These are phyloP conservation scores for Epichloe typhina DNA, from an alignment of 2,329 filamentous ascomycete species.

Conservation along the genomic window DNA sequence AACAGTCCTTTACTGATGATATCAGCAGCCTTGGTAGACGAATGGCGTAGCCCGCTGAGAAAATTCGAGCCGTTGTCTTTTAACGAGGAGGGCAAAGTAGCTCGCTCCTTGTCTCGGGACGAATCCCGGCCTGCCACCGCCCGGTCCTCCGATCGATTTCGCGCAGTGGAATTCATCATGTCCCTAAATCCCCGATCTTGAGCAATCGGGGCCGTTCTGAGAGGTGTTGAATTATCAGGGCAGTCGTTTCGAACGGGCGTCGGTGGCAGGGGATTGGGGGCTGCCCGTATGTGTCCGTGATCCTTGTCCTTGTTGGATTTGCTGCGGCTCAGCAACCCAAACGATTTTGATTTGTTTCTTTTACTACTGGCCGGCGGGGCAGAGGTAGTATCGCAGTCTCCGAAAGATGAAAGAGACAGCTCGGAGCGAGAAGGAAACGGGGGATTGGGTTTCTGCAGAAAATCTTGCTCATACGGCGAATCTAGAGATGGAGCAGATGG, in stretches of 20 bases:
- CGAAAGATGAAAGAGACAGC: slow-evolving; percentile 35
- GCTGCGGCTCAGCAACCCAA: slow-evolving; percentile 37
- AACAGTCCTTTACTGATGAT: slow-evolving; percentile 75
- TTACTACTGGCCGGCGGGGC: slow-evolving; percentile 23
- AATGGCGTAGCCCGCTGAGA: slow-evolving; percentile 60
- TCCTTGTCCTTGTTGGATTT: slow-evolving; percentile 40
- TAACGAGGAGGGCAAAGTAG: slow-evolving; percentile 39
- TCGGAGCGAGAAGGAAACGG: slow-evolving; percentile 36
- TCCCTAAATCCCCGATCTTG: slow-evolving; percentile 56
- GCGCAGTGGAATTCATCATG: slow-evolving; percentile 49
- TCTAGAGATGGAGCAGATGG: slow-evolving; percentile 7
- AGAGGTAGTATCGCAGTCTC: slow-evolving; percentile 29
- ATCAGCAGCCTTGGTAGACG: slow-evolving; percentile 61
- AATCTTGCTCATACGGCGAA: slow-evolving; percentile 16
- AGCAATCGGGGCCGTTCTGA: slow-evolving; percentile 50
- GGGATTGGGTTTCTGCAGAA: slow-evolving; percentile 26
- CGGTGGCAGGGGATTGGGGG: slow-evolving; percentile 12
- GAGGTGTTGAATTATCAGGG: slow-evolving; percentile 19
- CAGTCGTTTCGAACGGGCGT: slow-evolving; percentile 15
- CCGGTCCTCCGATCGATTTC: slow-evolving; percentile 65
- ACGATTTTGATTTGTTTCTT: slow-evolving; percentile 42
- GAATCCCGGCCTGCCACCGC: slow-evolving; percentile 30
- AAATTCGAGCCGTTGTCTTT: slow-evolving; percentile 51
- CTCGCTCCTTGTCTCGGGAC: slow-evolving; percentile 34
- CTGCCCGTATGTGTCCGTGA: slow-evolving; percentile 25